phyloP scores from a whole-genome alignment of 1,284 basidiomycete genomes.

The Ustilago nuda region DNA sequence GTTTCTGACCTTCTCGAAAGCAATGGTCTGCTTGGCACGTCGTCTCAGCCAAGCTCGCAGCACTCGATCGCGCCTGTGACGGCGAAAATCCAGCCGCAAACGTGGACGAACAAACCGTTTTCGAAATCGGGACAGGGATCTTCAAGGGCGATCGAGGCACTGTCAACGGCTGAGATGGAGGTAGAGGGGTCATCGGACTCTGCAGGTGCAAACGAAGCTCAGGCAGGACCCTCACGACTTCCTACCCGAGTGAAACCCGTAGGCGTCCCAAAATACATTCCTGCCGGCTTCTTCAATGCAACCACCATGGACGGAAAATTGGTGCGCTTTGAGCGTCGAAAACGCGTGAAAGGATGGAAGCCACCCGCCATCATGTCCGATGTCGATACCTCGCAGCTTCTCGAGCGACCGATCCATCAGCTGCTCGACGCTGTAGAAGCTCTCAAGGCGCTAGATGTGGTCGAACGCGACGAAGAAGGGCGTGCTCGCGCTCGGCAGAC shows the following conservation, averaged over 20 bases:
- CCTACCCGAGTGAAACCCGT: constrained; percentile 7
- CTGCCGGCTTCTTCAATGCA: constrained; percentile 54
- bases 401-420: constrained; percentile 56
- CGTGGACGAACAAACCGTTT: constrained; percentile 1
- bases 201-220: not conserved
- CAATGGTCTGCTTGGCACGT: constrained; percentile 39
- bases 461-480: constrained; percentile 38
- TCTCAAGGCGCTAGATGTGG: constrained; percentile 49
- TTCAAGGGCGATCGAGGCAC: constrained; percentile 33
- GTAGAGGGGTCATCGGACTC: not conserved
- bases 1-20: constrained; percentile 35
- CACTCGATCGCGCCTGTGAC: constrained; percentile 9
- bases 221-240: constrained; percentile 26
- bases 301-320: constrained; percentile 50
- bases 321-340: constrained; percentile 56
- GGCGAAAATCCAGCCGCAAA: constrained; percentile 16
- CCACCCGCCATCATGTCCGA: constrained; percentile 48
- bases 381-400: constrained; percentile 48
- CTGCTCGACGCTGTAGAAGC: constrained; percentile 52
- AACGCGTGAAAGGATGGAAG: constrained; percentile 58
- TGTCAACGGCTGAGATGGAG: constrained; percentile 10
- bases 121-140: constrained; percentile 20
- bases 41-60: constrained; percentile 38
- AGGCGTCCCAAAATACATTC: constrained; percentile 61
- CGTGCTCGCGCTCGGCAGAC: not conserved